Percentiles rank a stretch among this genome's conserved stretches.
phyloP scores from a whole-genome alignment of 768 basidiomycete genomes.

The Lactarius quietus region DNA sequence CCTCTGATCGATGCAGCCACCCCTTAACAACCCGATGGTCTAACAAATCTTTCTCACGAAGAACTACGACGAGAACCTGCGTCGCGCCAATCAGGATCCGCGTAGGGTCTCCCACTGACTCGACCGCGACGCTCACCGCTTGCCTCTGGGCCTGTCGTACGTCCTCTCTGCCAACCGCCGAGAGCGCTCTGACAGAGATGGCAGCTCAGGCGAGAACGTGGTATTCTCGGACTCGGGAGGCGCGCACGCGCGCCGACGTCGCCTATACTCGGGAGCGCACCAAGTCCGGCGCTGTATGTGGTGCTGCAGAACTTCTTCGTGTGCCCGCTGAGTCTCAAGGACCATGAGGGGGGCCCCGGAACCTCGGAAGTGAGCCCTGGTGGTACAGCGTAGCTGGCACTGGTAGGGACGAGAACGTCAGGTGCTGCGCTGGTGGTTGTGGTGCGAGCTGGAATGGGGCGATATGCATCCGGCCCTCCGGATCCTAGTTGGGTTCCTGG shows the following conservation, averaged over 20 bases:
- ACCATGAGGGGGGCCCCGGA: conserved; percentile 42
- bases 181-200: conserved; percentile 83
- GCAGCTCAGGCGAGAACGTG: conserved; percentile 37
- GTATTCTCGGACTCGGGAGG: conserved; percentile 19
- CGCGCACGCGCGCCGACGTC: conserved; percentile 29
- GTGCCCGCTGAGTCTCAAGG: conserved; percentile 69
- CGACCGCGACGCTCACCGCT: conserved; percentile 47
- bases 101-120: conserved; percentile 73
- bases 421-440: no score
- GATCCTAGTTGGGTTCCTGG: no score
- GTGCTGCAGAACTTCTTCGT: conserved; percentile 88
- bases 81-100: conserved; percentile 87
- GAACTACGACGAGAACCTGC: conserved; percentile 88
- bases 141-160: conserved; percentile 87
- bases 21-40: conserved; percentile 58
- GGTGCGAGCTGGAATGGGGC: no score
- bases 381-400: conserved; percentile 28
- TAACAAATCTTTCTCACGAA: conserved; percentile 90
- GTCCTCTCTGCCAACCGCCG: conserved; percentile 83
- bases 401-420: no score
- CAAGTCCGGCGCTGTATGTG: conserved; percentile 67
- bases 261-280: conserved; percentile 33
- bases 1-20: no score
- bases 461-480: no score
- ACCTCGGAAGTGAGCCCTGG: conserved; percentile 35